These are phyloP conservation scores for Linnemannia hyalina DNA, from an alignment of 192 early-diverging fungal genomes.

Conservation along the genomic window DNA sequence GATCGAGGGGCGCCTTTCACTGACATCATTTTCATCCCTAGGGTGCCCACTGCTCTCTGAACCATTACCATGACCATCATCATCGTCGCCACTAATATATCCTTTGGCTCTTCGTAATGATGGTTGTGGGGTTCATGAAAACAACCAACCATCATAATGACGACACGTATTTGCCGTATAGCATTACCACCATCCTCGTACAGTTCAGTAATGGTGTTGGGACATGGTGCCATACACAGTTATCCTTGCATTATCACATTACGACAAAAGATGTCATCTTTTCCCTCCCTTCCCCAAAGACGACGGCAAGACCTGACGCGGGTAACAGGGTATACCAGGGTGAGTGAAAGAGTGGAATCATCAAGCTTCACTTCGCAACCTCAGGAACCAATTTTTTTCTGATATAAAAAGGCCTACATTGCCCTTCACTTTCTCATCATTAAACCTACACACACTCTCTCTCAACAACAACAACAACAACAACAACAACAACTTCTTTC, in stretches of 20 bases:
- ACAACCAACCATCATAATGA: not conserved
- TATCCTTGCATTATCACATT: not conserved
- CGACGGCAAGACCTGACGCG: no score
- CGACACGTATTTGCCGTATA: not conserved
- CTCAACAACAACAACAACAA: constrained; percentile 14
- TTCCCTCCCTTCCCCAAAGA: not conserved
- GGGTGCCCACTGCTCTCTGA: not conserved
- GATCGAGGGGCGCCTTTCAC: not conserved
- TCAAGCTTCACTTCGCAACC: not conserved
- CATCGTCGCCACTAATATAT: not conserved
- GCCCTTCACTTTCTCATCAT: not conserved
- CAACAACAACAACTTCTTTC: constrained; percentile 6
- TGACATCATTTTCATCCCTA: not conserved
- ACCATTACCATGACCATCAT: not conserved
- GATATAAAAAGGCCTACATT: not conserved
- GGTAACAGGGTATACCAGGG: not conserved
- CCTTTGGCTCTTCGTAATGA: not conserved
- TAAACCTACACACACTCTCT: not conserved
- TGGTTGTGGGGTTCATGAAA: not conserved
- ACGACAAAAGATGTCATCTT: not conserved
- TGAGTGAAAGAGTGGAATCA: not conserved
- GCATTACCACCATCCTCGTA: not conserved
- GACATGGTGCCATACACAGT: no score
- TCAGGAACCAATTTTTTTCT: not conserved
- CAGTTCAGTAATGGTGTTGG: no score